Conservation (phyloP, 768 basidiomycete genomes). For the Leccinum incarnatum region DNA sequence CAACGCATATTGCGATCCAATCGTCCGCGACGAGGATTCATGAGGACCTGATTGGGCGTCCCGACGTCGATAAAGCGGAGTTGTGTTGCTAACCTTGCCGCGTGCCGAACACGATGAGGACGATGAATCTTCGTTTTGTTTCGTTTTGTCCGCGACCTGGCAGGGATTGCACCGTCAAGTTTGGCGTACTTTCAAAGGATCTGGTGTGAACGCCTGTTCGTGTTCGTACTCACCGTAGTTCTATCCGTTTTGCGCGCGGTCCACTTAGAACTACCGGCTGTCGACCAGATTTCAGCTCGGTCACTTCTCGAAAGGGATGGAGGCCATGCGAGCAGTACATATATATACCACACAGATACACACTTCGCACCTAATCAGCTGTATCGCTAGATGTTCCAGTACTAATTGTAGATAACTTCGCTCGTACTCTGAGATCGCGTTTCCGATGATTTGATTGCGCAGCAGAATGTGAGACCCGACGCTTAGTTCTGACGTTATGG, state of each 20-base stretch:
- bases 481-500: neutral
- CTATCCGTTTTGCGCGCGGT: neutral
- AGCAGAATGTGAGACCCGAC: neutral
- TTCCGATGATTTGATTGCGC: neutral
- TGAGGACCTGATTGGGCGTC: neutral
- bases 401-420: neutral
- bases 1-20: constrained; percentile 12
- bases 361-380: neutral
- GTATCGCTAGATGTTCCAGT: neutral
- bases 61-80: neutral
- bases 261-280: neutral
- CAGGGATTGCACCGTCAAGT: neutral
- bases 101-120: neutral
- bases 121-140: neutral
- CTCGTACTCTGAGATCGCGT: neutral
- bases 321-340: neutral
- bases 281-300: neutral
- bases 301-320: neutral
- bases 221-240: neutral
- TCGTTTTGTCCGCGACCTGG: neutral
- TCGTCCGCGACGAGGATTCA: neutral
- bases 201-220: neutral
- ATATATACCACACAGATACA: neutral
- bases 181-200: neutral
- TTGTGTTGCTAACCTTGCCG: neutral